Conservation (phyloP, 148 eudicot genomes). For the Rhododendron vialii region DNA sequence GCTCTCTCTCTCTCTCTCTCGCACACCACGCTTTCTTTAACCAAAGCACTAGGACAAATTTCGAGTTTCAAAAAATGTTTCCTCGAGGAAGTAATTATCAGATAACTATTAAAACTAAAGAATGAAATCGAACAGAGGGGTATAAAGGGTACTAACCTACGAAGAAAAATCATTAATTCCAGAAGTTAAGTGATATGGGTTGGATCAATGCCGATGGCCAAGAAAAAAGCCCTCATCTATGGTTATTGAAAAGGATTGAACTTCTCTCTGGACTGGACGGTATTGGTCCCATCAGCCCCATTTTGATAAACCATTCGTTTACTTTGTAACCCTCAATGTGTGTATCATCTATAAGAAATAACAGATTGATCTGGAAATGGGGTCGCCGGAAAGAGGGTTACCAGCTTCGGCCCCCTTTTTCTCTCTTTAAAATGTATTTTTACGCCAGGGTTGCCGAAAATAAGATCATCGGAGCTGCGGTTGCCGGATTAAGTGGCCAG, state of each 20-base stretch:
- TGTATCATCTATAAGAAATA: too few species aligned
- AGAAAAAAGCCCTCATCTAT: not conserved
- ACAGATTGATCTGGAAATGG: not conserved
- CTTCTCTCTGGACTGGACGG: not conserved
- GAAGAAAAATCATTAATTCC: not conserved
- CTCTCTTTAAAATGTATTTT: too few species aligned
- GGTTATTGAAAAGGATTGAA: not conserved
- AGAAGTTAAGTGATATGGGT: not conserved
- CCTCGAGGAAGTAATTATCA: not conserved
- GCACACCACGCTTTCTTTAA: not conserved
- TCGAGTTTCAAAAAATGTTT: not conserved
- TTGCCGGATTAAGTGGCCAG: too few species aligned
- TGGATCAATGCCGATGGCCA: not conserved
- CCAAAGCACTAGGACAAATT: not conserved
- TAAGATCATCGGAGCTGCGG: too few species aligned
- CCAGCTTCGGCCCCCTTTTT: too few species aligned
- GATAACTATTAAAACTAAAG: too few species aligned
- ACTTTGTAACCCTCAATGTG: not conserved
- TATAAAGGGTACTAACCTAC: not conserved
- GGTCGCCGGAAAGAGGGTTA: too few species aligned
- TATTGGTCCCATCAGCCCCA: not conserved
- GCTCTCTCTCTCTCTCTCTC: too few species aligned
- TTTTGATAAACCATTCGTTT: not conserved
- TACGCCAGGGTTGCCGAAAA: too few species aligned
- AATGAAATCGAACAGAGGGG: too few species aligned